Evolutionary conservation across 768 basidiomycete species (phyloP), one percentile per base, ranked within the genome.

Genomic region (Hemileccinum rubropunctum): DNA sequence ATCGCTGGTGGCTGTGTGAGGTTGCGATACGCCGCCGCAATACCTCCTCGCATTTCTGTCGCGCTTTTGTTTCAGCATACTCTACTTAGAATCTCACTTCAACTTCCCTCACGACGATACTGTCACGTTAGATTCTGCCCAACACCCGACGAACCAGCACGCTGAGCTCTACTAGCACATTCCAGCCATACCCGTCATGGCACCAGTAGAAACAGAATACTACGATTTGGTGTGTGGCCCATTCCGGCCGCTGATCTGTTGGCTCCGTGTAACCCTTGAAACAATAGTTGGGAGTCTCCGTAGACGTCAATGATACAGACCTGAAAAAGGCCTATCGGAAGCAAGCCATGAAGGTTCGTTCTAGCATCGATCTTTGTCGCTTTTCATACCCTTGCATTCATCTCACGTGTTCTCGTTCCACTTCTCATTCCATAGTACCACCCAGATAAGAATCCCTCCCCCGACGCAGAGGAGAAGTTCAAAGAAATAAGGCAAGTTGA

Each of bases 241-340:
- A 14, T 13, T 37, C 20, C 11, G 20, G 26, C 21, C 9, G 23
- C 6, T 27, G 15, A 6, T 45, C 18, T 13, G n/a, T 9, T 32
- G 36, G 4, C 18, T 42, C 18, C 15, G 15, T 38, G 12, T 10
- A 18, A 50, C 17, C 9, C 47, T 45, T 15, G 40, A 32, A 30
- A 42, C 14, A 38, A 33, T 65, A 91, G 89, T 74, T 94, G 34
- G 84, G 78, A 18, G 88, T 94, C 15, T 52, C 75, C 1, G 74
- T 80, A 28, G 88, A 93, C 60, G 89, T 80, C 32, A 80, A 83
- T 58, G 90, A 91, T 56, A 87, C 82, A 0, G 81, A 83, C 48
- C 71, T 98, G 57, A 98, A 98, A 78, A 98, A 94, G 71, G 95
- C 90, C 2, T 98, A 98, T 69, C 76, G 95, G 57, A 95, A 88